Evolutionary conservation across 352 stramenopile genomes (phyloP).

Genomic region (Phytopythium vexans): DNA sequence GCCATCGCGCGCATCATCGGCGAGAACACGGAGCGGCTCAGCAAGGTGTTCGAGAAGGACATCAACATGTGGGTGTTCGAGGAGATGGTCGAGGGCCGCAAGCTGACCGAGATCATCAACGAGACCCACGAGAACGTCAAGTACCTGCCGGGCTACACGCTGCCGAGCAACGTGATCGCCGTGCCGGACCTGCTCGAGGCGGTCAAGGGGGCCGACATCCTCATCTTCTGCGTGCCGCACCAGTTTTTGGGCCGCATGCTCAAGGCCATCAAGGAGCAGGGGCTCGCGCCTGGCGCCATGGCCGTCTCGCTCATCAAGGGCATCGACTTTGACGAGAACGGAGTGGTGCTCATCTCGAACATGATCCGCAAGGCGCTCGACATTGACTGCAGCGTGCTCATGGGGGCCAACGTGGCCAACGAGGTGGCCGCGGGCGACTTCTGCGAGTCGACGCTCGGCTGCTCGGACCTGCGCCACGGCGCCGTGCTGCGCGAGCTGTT

Average conservation of each 20-base stretch:
- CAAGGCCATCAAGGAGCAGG: slow-evolving; percentile 82
- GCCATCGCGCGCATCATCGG: slow-evolving; percentile 82
- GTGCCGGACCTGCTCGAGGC: slow-evolving; percentile 90
- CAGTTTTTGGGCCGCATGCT: slow-evolving; percentile 93
- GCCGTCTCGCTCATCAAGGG: slow-evolving; percentile 92
- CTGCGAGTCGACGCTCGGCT: slow-evolving; percentile 96
- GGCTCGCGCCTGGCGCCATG: slow-evolving; percentile 57
- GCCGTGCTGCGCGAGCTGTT: slow-evolving; percentile 75
- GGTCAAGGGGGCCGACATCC: slow-evolving; percentile 86
- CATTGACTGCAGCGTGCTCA: slow-evolving; percentile 91
- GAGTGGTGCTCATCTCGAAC: slow-evolving; percentile 84
- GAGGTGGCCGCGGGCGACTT: slow-evolving; percentile 95
- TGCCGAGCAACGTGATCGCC: slow-evolving; percentile 93
- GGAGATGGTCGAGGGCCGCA: slow-evolving; percentile 82
- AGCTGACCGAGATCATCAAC: slow-evolving; percentile 97
- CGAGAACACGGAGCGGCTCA: slow-evolving; percentile 59
- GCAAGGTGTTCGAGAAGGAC: slow-evolving; percentile 76
- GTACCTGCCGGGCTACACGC: slow-evolving; percentile 85
- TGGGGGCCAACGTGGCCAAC: slow-evolving; percentile 97
- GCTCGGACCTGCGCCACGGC: slow-evolving; percentile 62
- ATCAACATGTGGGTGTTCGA: slow-evolving; percentile 99
- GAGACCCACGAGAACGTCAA: slow-evolving; percentile 97
- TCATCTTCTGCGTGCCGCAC: slow-evolving; percentile 97
- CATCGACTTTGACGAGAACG: slow-evolving; percentile 85
- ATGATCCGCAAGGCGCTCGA: slow-evolving; percentile 86